These are phyloP conservation scores for Keithomyces neogunnii DNA, from an alignment of 2,329 filamentous ascomycete species.

Conservation along the genomic window DNA sequence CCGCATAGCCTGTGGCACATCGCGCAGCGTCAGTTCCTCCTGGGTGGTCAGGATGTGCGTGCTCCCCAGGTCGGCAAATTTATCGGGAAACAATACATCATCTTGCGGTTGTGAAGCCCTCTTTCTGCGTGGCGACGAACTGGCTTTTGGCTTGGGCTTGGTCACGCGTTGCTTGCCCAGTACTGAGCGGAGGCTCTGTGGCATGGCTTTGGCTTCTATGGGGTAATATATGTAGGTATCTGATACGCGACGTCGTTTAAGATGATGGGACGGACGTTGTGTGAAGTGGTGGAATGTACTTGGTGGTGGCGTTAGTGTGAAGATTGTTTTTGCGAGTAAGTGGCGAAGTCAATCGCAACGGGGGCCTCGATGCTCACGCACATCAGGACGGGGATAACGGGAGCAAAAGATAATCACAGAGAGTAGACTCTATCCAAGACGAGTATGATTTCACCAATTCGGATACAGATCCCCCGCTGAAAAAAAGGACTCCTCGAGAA, in stretches of 20 bases:
- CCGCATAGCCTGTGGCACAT: conserved; percentile 56
- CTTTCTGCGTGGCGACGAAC: conserved; percentile 15
- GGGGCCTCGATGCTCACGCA: too few relatives aligned
- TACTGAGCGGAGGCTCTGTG: conserved; percentile 27
- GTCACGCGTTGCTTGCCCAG: conserved; percentile 27
- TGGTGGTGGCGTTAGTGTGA: background rate
- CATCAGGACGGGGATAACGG: too few relatives aligned
- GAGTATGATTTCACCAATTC: too few relatives aligned
- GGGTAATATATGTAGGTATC: too few relatives aligned
- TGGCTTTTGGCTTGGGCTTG: conserved; percentile 18
- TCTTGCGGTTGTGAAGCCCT: conserved; percentile 14
- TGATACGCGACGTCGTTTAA: too few relatives aligned
- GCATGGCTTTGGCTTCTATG: conserved; percentile 14
- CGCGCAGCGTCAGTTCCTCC: conserved; percentile 44
- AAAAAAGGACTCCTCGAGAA: too few relatives aligned
- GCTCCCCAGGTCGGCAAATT: conserved; percentile 53
- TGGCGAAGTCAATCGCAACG: background rate
- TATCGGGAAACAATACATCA: conserved; percentile 27
- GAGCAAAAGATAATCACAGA: too few relatives aligned
- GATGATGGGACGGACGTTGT: background rate
- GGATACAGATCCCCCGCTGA: too few relatives aligned
- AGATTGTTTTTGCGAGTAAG: background rate
- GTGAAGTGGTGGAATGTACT: background rate
- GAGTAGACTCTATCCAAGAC: too few relatives aligned
- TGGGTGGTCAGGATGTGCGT: conserved; percentile 41